A percentile compares a stretch with the other conserved stretches of the same genome.
Conservation (phyloP, 2,329 filamentous ascomycete genomes). For the Nemania abortiva region DNA sequence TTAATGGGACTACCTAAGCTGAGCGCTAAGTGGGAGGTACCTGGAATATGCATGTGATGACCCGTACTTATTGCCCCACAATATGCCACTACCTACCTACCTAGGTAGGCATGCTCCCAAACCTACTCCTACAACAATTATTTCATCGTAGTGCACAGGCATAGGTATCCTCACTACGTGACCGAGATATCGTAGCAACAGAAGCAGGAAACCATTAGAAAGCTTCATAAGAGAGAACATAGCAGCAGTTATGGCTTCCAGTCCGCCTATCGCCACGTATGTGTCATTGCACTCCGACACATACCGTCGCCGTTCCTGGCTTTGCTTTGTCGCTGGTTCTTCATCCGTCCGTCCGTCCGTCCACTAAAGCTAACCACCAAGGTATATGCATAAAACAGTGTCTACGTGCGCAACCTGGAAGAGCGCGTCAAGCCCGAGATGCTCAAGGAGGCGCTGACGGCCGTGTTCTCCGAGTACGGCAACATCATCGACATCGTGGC, state of each 20-base stretch:
- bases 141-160: not conserved
- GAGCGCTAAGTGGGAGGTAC: too few relatives aligned
- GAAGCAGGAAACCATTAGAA: slow-evolving; percentile 12
- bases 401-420: slow-evolving; percentile 86
- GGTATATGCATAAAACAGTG: slow-evolving; percentile 56
- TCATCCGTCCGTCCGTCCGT: not conserved
- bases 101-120: too few relatives aligned
- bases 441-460: slow-evolving; percentile 77
- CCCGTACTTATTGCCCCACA: too few relatives aligned
- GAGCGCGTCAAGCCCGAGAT: slow-evolving; percentile 87
- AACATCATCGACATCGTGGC: slow-evolving; percentile 85
- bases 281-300: slow-evolving; percentile 81
- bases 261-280: slow-evolving; percentile 72
- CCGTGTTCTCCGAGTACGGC: slow-evolving; percentile 91
- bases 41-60: too few relatives aligned
- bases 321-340: slow-evolving; percentile 36
- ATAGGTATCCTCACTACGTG: not conserved
- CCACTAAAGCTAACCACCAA: slow-evolving; percentile 32
- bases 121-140: too few relatives aligned
- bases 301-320: slow-evolving; percentile 49
- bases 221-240: not conserved
- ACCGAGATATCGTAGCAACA: not conserved
- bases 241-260: slow-evolving; percentile 51
- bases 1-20: too few relatives aligned
- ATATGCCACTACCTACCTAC: not conserved